A percentile compares a stretch with the other conserved stretches of the same genome.
Conservation (phyloP, 441 rosid genomes). For the Brassica hybrid region DNA sequence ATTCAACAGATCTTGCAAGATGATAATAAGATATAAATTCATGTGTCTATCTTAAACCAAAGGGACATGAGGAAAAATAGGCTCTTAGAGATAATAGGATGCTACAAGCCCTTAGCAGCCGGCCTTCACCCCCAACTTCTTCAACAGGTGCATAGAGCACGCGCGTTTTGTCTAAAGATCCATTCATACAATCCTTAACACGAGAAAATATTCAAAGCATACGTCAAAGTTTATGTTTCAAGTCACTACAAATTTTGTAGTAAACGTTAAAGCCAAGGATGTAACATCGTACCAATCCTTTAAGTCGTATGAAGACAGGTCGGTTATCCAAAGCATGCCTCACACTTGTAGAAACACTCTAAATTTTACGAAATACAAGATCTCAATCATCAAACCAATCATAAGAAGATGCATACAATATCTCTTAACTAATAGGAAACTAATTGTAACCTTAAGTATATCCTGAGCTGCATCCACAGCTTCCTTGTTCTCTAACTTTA, state of each 20-base stretch:
- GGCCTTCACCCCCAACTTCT: constrained; percentile 70
- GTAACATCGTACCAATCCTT: constrained; percentile 70
- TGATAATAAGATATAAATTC: neutral
- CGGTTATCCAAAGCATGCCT: constrained; percentile 77
- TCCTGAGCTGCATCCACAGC: constrained; percentile 65
- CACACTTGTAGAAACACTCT: constrained; percentile 69
- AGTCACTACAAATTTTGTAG: constrained; percentile 7
- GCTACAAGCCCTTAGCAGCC: constrained; percentile 79
- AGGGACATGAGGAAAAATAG: constrained; percentile 10
- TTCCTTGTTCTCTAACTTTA: constrained; percentile 83
- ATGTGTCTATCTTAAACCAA: neutral
- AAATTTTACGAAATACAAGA: constrained; percentile 39
- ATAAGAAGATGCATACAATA: constrained; percentile 14
- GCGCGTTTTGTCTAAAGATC: constrained; percentile 70
- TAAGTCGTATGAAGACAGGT: constrained; percentile 69
- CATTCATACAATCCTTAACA: constrained; percentile 72
- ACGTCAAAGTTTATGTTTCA: constrained; percentile 12
- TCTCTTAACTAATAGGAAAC: constrained; percentile 22
- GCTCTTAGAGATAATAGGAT: constrained; percentile 50
- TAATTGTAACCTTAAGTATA: constrained; percentile 63
- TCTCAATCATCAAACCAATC: constrained; percentile 33
- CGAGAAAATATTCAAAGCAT: neutral
- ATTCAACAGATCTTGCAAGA: constrained; percentile 15
- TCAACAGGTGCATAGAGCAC: constrained; percentile 77
- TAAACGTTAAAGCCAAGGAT: constrained; percentile 19